Conservation (phyloP, 192 early-diverging fungal genomes). For the Chytriomyces sp. region DNA sequence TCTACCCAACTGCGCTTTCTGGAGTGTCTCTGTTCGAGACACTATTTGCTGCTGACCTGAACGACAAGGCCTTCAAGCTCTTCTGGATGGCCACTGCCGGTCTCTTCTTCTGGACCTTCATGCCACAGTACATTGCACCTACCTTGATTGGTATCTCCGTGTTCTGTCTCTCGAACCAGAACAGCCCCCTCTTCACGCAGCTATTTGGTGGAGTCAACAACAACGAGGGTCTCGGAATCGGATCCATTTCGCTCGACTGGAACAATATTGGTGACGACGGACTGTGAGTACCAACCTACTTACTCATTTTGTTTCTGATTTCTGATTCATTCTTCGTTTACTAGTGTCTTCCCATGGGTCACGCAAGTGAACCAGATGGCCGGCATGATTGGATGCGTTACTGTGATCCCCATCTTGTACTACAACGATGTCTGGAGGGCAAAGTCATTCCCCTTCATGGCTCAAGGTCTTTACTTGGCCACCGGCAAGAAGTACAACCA, state of each 20-base stretch:
- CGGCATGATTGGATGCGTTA: constrained; percentile 71
- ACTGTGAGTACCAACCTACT: constrained; percentile 72
- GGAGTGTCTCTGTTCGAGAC: constrained; percentile 77
- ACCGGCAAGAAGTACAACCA: constrained; percentile 29
- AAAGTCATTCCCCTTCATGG: constrained; percentile 35
- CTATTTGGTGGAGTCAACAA: constrained; percentile 29
- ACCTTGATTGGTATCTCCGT: constrained; percentile 12
- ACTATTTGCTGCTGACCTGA: constrained; percentile 60
- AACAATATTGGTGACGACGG: constrained; percentile 55
- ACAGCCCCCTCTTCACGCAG: background rate
- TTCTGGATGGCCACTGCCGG: constrained; percentile 56
- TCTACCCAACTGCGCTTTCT: constrained; percentile 78
- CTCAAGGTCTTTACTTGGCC: background rate
- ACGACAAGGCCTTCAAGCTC: constrained; percentile 48
- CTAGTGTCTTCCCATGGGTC: constrained; percentile 1
- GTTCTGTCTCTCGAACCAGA: background rate
- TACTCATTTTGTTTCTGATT: too few species aligned
- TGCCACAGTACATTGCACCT: constrained; percentile 49
- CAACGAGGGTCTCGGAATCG: constrained; percentile 13
- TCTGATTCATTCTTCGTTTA: too few species aligned
- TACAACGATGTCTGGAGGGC: constrained; percentile 34
- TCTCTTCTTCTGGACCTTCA: constrained; percentile 61
- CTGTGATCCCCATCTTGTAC: constrained; percentile 62
- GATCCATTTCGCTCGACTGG: constrained; percentile 31
- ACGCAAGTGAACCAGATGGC: constrained; percentile 75